A percentile compares a stretch with the other conserved stretches of the same genome.
Evolutionary conservation across 2,329 filamentous ascomycete genomes (phyloP).

Genomic region (Neurospora crassa): DNA sequence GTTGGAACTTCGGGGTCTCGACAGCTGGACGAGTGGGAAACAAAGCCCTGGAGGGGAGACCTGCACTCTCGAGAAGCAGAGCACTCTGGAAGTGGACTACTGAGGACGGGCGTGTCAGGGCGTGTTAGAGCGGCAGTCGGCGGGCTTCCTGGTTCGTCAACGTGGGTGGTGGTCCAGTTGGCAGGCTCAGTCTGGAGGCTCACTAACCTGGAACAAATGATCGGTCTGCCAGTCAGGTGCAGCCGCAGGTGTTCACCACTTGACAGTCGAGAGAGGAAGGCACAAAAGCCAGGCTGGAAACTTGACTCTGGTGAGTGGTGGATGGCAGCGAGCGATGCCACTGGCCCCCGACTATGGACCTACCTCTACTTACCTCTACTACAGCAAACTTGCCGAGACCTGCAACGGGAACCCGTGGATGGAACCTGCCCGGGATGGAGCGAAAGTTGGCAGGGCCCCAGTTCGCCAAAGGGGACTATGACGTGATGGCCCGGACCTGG

Average conservation of each 20-base stretch:
- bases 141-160: neutral
- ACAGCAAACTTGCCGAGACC: neutral
- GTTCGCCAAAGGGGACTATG: conserved; percentile 14
- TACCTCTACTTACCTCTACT: neutral
- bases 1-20: neutral
- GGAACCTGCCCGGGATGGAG: neutral
- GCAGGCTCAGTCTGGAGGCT: neutral
- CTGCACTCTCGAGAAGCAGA: neutral
- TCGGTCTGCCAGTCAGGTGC: neutral
- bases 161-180: neutral
- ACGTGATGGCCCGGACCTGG: conserved; percentile 10
- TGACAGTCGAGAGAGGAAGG: neutral
- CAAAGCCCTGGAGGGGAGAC: neutral
- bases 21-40: neutral
- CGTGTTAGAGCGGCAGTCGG: neutral
- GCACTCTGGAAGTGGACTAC: neutral
- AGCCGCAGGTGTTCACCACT: neutral
- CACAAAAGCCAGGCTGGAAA: neutral
- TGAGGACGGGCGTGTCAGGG: neutral
- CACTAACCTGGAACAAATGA: neutral
- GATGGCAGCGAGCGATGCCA: neutral
- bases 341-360: neutral
- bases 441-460: conserved; percentile 16
- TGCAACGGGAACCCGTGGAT: neutral
- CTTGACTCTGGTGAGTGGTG: neutral